These are phyloP conservation scores for Oxyria digyna DNA, from an alignment of 148 eudicot species.

Conservation along the genomic window DNA sequence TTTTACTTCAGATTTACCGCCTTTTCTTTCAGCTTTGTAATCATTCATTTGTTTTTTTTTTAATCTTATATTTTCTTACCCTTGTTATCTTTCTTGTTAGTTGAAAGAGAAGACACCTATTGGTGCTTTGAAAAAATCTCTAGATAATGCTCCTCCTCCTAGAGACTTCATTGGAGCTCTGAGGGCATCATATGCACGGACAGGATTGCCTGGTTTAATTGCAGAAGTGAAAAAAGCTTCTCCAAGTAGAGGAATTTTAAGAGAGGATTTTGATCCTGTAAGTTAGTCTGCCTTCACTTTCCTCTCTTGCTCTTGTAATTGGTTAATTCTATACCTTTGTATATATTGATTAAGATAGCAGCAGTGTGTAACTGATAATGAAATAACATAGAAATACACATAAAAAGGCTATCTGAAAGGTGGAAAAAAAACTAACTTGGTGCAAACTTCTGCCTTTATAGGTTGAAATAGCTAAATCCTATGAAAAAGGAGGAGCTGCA, in stretches of 20 bases:
- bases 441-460: slow-evolving; percentile 11
- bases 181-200: slow-evolving; percentile 44
- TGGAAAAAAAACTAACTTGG: background rate
- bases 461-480: slow-evolving; percentile 90
- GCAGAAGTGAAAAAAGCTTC: slow-evolving; percentile 99
- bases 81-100: slow-evolving; percentile 21
- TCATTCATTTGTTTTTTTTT: background rate
- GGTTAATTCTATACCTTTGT: background rate
- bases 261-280: slow-evolving; percentile 93
- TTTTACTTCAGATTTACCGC: background rate
- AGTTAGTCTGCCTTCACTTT: slow-evolving; percentile 10
- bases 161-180: slow-evolving; percentile 82
- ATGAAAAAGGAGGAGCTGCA: slow-evolving; percentile 98
- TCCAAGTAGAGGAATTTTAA: slow-evolving; percentile 82
- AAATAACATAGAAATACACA: background rate
- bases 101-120: slow-evolving; percentile 58
- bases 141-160: slow-evolving; percentile 47
- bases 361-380: background rate
- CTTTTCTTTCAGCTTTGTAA: background rate
- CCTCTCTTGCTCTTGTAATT: slow-evolving; percentile 1
- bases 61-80: background rate
- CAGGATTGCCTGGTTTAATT: slow-evolving; percentile 80
- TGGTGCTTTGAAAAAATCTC: slow-evolving; percentile 31
- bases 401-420: background rate
- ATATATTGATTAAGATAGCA: background rate